Conservation (phyloP, 2,329 filamentous ascomycete genomes). For the Epichloe scottii region DNA sequence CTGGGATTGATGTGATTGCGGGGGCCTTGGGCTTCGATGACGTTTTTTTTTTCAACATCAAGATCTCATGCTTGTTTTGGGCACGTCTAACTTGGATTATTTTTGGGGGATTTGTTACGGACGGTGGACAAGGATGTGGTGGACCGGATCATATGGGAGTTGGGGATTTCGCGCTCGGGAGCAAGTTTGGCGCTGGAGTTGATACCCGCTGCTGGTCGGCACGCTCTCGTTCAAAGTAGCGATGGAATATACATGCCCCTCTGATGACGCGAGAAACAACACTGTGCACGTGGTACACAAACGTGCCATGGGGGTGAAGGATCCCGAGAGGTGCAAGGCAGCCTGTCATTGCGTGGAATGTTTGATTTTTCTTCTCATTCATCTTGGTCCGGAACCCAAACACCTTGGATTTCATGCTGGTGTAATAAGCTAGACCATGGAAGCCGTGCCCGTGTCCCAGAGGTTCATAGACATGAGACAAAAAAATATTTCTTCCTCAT, state of each 20-base stretch:
- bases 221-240: not conserved
- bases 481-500: constrained; percentile 6
- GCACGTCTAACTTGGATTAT: no score
- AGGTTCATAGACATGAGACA: constrained; percentile 14
- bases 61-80: no score
- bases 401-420: constrained; percentile 31
- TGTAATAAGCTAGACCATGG: constrained; percentile 23
- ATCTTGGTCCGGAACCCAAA: constrained; percentile 27
- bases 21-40: not conserved
- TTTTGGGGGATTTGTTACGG: no score
- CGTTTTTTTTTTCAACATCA: not conserved
- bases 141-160: no score
- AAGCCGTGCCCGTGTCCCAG: constrained; percentile 13
- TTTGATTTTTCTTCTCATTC: not conserved
- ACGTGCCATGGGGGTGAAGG: no score
- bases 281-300: no score
- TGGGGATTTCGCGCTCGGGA: no score
- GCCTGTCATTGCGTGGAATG: no score
- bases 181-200: not conserved
- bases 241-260: no score
- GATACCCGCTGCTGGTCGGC: constrained; percentile 8
- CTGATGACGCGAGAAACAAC: no score
- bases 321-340: no score
- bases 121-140: no score
- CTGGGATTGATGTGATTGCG: constrained; percentile 13